Conservation (phyloP, 2,329 filamentous ascomycete genomes). For the Aspergillus ruber region DNA sequence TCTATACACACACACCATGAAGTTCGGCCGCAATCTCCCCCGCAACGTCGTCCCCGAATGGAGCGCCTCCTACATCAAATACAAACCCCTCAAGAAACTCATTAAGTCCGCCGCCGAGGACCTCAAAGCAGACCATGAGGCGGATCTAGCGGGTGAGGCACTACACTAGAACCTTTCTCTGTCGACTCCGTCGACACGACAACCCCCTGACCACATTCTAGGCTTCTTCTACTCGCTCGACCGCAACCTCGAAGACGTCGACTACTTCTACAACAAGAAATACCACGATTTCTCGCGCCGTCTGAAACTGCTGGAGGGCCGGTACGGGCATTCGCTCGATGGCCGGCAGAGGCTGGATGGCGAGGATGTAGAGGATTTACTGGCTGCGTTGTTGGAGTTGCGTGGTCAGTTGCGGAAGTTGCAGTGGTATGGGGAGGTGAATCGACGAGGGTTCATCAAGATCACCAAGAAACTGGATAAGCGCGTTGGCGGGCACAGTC, state of each 20-base stretch:
- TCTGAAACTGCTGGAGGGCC: constrained; percentile 76
- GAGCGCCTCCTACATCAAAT: constrained; percentile 46
- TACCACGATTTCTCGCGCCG: constrained; percentile 77
- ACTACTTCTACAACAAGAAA: constrained; percentile 95
- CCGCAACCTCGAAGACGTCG: constrained; percentile 93
- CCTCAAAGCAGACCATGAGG: constrained; percentile 63
- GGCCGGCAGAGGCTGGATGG: constrained; percentile 67
- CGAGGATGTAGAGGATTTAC: constrained; percentile 85
- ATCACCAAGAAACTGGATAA: constrained; percentile 99
- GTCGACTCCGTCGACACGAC: neutral
- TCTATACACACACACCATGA: constrained; percentile 28
- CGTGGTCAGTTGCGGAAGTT: constrained; percentile 82
- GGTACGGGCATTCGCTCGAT: constrained; percentile 71
- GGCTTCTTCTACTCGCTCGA: constrained; percentile 97
- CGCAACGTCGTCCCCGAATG: constrained; percentile 47
- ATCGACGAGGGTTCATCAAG: constrained; percentile 89
- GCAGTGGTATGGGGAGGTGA: constrained; percentile 97
- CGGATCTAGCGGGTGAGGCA: constrained; percentile 81
- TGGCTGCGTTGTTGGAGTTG: constrained; percentile 82
- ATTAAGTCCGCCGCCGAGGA: constrained; percentile 70
- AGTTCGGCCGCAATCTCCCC: constrained; percentile 45
- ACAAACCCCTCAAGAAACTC: constrained; percentile 72
- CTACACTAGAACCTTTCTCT: constrained; percentile 1
- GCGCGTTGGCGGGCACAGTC: constrained; percentile 71
- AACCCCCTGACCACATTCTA: constrained; percentile 38